Evolutionary conservation across 2,329 filamentous ascomycete genomes (phyloP).

Genomic region (Pseudogymnoascus sp.): DNA sequence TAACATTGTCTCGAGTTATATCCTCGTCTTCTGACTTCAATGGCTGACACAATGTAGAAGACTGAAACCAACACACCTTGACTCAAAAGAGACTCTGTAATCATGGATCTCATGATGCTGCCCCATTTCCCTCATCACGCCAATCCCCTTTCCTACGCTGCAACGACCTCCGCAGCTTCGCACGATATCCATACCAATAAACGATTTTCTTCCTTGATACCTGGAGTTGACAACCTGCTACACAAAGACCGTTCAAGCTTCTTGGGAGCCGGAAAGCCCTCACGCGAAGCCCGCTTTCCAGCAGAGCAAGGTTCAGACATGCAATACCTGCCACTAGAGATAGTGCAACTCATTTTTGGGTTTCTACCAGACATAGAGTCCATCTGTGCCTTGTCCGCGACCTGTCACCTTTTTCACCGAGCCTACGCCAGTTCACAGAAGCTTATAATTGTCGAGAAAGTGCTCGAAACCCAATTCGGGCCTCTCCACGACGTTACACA

Average conservation of each 20-base stretch:
- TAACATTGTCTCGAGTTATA: background rate
- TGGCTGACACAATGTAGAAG: background rate
- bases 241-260: slow-evolving; percentile 4
- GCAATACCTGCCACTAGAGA: slow-evolving; percentile 11
- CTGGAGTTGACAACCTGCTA: background rate
- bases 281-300: background rate
- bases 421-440: slow-evolving; percentile 8
- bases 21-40: background rate
- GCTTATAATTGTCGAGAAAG: slow-evolving; percentile 8
- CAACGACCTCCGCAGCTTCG: background rate
- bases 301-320: background rate
- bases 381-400: slow-evolving; percentile 4
- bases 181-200: slow-evolving; percentile 11
- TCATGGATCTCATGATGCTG: slow-evolving; percentile 6
- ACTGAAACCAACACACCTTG: slow-evolving; percentile 3
- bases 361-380: background rate
- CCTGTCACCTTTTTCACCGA: background rate
- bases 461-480: slow-evolving; percentile 9
- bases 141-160: background rate
- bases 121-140: slow-evolving; percentile 1
- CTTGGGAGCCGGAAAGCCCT: background rate
- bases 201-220: background rate
- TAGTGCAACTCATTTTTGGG: slow-evolving; percentile 10
- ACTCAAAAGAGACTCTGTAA: background rate
- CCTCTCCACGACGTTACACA: slow-evolving; percentile 11